phyloP scores from a whole-genome alignment of 371 early-diverging fungal genomes.

The Haplosporangium sp. region DNA sequence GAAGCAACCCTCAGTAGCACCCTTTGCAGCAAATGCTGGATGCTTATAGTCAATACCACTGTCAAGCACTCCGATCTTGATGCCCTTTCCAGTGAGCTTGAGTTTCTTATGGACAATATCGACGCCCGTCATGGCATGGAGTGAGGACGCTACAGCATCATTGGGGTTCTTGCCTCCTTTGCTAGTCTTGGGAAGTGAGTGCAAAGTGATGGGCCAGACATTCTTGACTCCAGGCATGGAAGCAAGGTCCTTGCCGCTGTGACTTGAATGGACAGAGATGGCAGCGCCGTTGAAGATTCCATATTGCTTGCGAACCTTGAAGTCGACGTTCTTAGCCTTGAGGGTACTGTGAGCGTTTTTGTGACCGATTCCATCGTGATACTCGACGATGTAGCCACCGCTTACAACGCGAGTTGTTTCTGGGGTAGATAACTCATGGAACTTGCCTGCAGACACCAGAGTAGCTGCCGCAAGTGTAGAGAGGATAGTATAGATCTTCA shows the following conservation, averaged over 20 bases:
- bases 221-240: slow-evolving; percentile 40
- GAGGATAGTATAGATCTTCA: no score
- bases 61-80: slow-evolving; percentile 79
- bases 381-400: slow-evolving; percentile 34
- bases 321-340: slow-evolving; percentile 18
- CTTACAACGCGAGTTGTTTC: no score
- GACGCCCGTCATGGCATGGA: slow-evolving; percentile 73
- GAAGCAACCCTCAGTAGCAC: slow-evolving; percentile 55
- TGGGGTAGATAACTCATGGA: no score
- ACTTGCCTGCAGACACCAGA: no score
- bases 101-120: slow-evolving; percentile 58
- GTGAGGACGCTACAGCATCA: slow-evolving; percentile 3
- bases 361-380: slow-evolving; percentile 18
- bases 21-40: slow-evolving; percentile 59
- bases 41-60: slow-evolving; percentile 71
- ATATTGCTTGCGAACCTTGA: slow-evolving; percentile 31
- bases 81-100: slow-evolving; percentile 66
- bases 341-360: slow-evolving; percentile 8
- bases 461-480: no score
- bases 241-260: slow-evolving; percentile 33
- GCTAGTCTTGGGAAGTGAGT: slow-evolving; percentile 19
- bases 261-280: slow-evolving; percentile 30
- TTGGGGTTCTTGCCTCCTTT: background rate
- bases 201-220: slow-evolving; percentile 42
- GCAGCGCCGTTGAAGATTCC: slow-evolving; percentile 43